phyloP scores from a whole-genome alignment of 169 alveolate genomes.

The Theileria annulata region DNA sequence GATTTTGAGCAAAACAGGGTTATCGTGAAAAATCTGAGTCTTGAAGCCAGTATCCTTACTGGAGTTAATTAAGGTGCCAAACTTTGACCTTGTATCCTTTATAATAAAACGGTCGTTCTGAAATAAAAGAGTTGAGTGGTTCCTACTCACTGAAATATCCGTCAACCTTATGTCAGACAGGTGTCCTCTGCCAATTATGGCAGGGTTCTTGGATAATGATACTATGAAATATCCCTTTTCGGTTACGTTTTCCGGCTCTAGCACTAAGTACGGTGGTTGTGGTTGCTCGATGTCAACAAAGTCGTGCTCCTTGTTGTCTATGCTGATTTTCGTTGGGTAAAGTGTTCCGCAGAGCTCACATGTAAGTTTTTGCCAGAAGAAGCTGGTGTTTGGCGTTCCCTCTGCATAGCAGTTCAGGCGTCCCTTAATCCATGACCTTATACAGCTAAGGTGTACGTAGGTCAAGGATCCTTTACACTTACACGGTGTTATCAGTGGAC shows the following conservation, averaged over 20 bases:
- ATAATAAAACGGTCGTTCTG: conserved; percentile 86
- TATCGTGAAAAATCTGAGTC: conserved; percentile 14
- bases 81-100: conserved; percentile 91
- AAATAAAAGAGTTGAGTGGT: conserved; percentile 86
- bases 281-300: conserved; percentile 86
- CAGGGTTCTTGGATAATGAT: conserved; percentile 69
- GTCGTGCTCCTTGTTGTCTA: conserved; percentile 76
- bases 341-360: conserved; percentile 93
- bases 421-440: conserved; percentile 90
- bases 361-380: conserved; percentile 83
- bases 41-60: conserved; percentile 50
- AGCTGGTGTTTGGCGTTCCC: conserved; percentile 68
- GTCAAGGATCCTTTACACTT: conserved; percentile 94
- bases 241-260: conserved; percentile 73
- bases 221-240: conserved; percentile 81
- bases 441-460: conserved; percentile 91
- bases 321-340: conserved; percentile 77
- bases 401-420: conserved; percentile 74
- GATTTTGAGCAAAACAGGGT: conserved; percentile 45
- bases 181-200: conserved; percentile 91
- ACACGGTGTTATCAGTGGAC: conserved; percentile 95
- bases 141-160: conserved; percentile 94
- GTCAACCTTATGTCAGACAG: conserved; percentile 88
- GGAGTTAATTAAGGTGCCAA: conserved; percentile 90
- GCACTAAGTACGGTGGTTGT: conserved; percentile 79